phyloP scores from a whole-genome alignment of 1,284 basidiomycete species.

The Tilletia horrida region DNA sequence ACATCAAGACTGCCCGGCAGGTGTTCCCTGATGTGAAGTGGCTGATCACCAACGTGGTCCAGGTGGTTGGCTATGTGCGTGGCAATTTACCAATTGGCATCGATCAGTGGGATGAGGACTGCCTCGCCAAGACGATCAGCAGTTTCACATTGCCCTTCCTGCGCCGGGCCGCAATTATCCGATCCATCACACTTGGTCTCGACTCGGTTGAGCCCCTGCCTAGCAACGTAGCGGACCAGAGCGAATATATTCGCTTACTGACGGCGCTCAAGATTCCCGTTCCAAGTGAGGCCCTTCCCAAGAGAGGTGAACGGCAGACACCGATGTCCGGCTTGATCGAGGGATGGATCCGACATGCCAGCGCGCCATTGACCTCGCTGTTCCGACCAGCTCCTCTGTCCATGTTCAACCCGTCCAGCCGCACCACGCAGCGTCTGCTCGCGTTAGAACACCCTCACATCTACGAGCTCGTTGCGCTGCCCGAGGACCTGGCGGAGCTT shows the following conservation, averaged over 20 bases:
- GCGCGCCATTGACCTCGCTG: constrained; percentile 46
- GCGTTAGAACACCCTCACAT: constrained; percentile 71
- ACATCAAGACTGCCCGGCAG: constrained; percentile 31
- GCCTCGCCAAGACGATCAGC: constrained; percentile 78
- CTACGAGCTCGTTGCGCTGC: constrained; percentile 80
- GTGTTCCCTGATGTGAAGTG: constrained; percentile 52
- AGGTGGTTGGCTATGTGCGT: constrained; percentile 51
- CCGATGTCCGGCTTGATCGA: constrained; percentile 50
- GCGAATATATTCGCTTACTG: constrained; percentile 47
- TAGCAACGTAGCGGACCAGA: background rate
- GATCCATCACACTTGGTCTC: constrained; percentile 66
- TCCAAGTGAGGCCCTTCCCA: constrained; percentile 43
- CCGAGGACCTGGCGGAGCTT: constrained; percentile 75
- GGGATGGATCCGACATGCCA: constrained; percentile 54
- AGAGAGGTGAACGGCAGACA: constrained; percentile 44
- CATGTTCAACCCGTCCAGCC: constrained; percentile 20
- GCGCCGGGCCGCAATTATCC: constrained; percentile 82
- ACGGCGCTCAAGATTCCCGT: constrained; percentile 38
- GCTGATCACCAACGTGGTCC: constrained; percentile 51
- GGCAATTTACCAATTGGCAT: constrained; percentile 54
- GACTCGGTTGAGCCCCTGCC: background rate
- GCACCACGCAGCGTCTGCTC: constrained; percentile 30
- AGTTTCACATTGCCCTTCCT: constrained; percentile 88
- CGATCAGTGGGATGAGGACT: constrained; percentile 49
- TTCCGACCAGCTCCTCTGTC: constrained; percentile 52